Percentiles rank a stretch among this genome's conserved stretches.
Conservation (phyloP, 225 moss, liverwort and hornwort genomes). For the Neckera pumila region DNA sequence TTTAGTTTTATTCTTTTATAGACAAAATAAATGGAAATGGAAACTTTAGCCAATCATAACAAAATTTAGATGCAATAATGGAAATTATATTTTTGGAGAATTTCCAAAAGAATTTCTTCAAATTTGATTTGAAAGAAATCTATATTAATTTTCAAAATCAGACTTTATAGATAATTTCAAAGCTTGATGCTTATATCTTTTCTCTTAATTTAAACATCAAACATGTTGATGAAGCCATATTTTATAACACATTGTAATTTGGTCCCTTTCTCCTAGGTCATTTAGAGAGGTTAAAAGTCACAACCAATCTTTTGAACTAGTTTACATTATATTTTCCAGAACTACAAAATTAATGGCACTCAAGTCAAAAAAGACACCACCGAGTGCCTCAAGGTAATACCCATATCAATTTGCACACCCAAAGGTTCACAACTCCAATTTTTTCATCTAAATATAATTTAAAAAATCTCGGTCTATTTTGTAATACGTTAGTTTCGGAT, state of each 20-base stretch:
- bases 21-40: not conserved
- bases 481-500: not conserved
- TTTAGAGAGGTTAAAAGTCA: not conserved
- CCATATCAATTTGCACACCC: not conserved
- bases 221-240: not conserved
- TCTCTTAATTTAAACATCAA: not conserved
- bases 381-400: not conserved
- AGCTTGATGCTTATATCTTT: not conserved
- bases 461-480: not conserved
- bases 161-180: not conserved
- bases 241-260: not conserved
- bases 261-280: fast-evolving
- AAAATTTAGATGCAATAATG: not conserved
- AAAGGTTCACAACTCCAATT: not conserved
- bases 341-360: not conserved
- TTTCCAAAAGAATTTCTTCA: not conserved
- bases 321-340: not conserved
- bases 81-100: not conserved
- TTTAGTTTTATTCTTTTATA: not conserved
- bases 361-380: not conserved
- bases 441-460: not conserved
- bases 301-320: not conserved
- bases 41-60: not conserved
- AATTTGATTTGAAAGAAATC: not conserved
- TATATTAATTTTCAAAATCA: not conserved